Percentiles rank a stretch among this genome's conserved stretches.
Evolutionary conservation across 805 yeast species (phyloP).

Genomic region (Scheffersomyces lignosus): DNA sequence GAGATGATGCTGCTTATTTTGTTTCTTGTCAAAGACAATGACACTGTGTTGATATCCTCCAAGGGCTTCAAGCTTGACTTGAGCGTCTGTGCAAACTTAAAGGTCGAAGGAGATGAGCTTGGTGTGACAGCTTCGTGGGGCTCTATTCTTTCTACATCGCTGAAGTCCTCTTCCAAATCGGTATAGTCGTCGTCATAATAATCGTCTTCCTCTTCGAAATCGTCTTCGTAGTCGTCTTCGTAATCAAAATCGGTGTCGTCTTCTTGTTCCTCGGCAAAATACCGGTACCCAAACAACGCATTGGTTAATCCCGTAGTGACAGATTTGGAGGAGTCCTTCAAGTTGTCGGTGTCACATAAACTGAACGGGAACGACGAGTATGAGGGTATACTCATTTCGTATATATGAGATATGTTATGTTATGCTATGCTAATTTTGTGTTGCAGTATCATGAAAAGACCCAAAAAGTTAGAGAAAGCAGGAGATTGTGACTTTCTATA

Average conservation of each 20-base stretch:
- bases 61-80: background rate
- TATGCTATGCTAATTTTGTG: no score
- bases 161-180: background rate
- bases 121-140: background rate
- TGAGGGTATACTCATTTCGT: no score
- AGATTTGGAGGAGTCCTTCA: slow-evolving; percentile 11
- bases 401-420: no score
- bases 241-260: background rate
- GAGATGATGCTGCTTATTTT: background rate
- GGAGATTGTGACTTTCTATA: no score
- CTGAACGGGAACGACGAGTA: slow-evolving; percentile 13
- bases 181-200: slow-evolving; percentile 1
- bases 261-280: background rate
- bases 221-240: background rate
- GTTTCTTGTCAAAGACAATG: background rate
- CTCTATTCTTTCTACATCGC: background rate
- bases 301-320: slow-evolving; percentile 5
- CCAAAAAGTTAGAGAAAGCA: no score
- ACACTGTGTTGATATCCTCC: background rate
- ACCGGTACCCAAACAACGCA: slow-evolving; percentile 2
- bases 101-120: background rate
- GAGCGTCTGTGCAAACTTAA: background rate
- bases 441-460: no score
- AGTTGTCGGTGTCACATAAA: slow-evolving; percentile 7
- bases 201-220: slow-evolving; percentile 2